Evolutionary conservation across 78 protist species (phyloP).

Genomic region (Planoprotostelium fungivorum): DNA sequence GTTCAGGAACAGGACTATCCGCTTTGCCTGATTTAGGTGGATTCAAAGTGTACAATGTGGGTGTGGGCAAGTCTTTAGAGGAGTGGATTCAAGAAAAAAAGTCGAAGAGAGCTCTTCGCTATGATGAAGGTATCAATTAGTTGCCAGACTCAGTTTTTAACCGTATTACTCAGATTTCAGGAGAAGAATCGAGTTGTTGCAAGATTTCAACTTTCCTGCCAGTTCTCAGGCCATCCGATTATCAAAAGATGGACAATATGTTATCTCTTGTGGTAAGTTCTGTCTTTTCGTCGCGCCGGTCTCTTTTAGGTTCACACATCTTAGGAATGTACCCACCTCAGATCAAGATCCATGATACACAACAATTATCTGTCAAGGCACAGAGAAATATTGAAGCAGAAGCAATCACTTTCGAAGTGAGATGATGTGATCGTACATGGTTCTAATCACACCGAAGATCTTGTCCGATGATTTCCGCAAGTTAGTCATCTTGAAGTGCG

Average conservation of each 20-base stretch:
- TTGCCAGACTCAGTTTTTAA: neutral
- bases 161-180: conserved; percentile 18
- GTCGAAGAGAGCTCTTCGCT: conserved; percentile 23
- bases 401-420: conserved; percentile 49
- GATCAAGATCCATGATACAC: conserved; percentile 78
- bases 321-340: conserved; percentile 83
- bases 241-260: conserved; percentile 71
- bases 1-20: neutral
- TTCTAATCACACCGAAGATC: conserved; percentile 3
- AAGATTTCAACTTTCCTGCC: conserved; percentile 91
- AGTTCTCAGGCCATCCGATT: conserved; percentile 48
- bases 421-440: neutral
- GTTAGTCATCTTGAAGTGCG: conserved; percentile 74
- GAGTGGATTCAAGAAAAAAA: conserved; percentile 72
- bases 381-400: conserved; percentile 81
- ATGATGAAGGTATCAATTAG: conserved; percentile 9
- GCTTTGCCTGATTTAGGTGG: conserved; percentile 11
- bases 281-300: too few relatives aligned
- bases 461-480: conserved; percentile 92
- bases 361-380: conserved; percentile 83
- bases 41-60: conserved; percentile 76
- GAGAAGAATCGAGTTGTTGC: conserved; percentile 84
- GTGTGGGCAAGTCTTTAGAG: conserved; percentile 76
- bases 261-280: conserved; percentile 77
- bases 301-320: neutral